A percentile compares a stretch with the other conserved stretches of the same genome.
phyloP scores from a whole-genome alignment of 1,284 basidiomycete species.

The Ceratobasidium theobromae region DNA sequence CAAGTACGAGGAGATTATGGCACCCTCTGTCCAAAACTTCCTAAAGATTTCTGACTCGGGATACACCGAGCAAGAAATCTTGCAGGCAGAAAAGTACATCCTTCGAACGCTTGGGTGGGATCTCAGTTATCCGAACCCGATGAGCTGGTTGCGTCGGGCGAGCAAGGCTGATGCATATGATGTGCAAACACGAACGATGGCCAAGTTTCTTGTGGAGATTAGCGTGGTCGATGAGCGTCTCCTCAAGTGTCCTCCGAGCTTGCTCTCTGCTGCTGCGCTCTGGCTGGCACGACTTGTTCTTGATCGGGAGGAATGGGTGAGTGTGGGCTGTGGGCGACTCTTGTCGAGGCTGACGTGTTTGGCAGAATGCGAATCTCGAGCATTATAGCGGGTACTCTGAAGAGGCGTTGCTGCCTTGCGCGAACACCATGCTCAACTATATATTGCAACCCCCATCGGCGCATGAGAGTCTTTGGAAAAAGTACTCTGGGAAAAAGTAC shows the following conservation, averaged over 20 bases:
- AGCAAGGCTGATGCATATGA: conserved; percentile 98
- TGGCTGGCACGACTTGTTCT: conserved; percentile 90
- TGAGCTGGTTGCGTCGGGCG: conserved; percentile 88
- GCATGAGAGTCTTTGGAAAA: conserved; percentile 78
- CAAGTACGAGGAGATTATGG: conserved; percentile 95
- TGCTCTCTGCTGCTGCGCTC: conserved; percentile 85
- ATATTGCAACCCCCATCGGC: conserved; percentile 66
- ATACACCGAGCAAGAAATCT: conserved; percentile 84
- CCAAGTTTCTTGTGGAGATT: conserved; percentile 93
- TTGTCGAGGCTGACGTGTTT: background rate
- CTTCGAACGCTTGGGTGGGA: conserved; percentile 92
- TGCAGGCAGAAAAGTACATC: conserved; percentile 92
- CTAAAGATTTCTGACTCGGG: conserved; percentile 86
- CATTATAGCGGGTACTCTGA: conserved; percentile 93
- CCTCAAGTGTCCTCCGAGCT: conserved; percentile 77
- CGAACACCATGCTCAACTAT: conserved; percentile 93
- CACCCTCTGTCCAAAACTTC: conserved; percentile 87
- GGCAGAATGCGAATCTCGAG: conserved; percentile 79
- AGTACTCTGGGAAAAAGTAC: conserved; percentile 83
- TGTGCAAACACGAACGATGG: conserved; percentile 79
- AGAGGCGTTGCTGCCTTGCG: conserved; percentile 79
- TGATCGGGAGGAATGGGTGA: conserved; percentile 83
- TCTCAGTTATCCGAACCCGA: conserved; percentile 88
- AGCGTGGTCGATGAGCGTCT: conserved; percentile 87
- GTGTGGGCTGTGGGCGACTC: background rate